Evolutionary conservation across 768 basidiomycete genomes (phyloP).

Genomic region (Russula ochroleuca): DNA sequence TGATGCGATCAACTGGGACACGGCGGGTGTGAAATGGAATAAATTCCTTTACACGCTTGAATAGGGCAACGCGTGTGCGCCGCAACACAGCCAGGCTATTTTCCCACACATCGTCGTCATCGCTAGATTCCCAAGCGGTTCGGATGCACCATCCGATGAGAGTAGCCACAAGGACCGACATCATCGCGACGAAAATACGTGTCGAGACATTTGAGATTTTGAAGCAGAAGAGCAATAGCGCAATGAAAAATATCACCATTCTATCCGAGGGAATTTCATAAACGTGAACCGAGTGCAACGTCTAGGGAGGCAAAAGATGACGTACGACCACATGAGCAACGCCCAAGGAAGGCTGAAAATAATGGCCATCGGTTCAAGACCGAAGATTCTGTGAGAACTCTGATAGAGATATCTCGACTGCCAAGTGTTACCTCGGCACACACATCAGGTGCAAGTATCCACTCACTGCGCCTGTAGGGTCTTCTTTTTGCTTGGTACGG

Average conservation of each 20-base stretch:
- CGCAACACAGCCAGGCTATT: neutral
- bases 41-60: neutral
- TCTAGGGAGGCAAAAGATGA: slow-evolving; percentile 11
- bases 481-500: slow-evolving; percentile 35
- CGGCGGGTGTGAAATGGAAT: neutral
- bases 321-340: slow-evolving; percentile 58
- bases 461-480: slow-evolving; percentile 28
- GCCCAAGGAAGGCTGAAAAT: slow-evolving; percentile 54
- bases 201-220: slow-evolving; percentile 8
- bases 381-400: slow-evolving; percentile 35
- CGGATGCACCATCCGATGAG: slow-evolving; percentile 7
- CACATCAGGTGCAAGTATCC: neutral
- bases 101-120: neutral
- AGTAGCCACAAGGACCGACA: neutral
- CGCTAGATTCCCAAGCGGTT: slow-evolving; percentile 2
- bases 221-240: slow-evolving; percentile 10
- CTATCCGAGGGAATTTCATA: neutral
- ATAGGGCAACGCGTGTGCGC: neutral
- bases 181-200: slow-evolving; percentile 12
- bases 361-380: slow-evolving; percentile 50
- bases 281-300: neutral
- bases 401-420: slow-evolving; percentile 31
- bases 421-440: neutral
- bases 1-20: neutral
- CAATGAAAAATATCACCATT: slow-evolving; percentile 1